Evolutionary conservation across 345 rosid species (phyloP).

Genomic region (Salix exigua): DNA sequence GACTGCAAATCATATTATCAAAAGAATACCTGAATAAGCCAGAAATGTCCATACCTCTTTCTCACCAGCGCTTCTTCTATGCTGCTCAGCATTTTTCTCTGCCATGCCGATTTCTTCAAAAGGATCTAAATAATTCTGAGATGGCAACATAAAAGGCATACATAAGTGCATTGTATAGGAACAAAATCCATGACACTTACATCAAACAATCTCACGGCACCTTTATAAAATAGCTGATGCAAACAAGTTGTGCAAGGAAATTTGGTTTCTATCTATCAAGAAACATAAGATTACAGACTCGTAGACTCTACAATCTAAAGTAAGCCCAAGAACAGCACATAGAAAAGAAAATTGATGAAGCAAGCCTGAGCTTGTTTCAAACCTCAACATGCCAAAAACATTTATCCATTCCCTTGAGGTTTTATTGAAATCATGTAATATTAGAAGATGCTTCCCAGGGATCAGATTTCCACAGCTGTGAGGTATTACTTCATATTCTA

Average conservation of each 20-base stretch:
- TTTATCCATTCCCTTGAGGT: background rate
- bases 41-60: constrained; percentile 53
- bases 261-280: background rate
- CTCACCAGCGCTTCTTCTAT: constrained; percentile 86
- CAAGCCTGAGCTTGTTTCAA: background rate
- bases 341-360: background rate
- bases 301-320: background rate
- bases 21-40: background rate
- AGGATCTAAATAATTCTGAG: constrained; percentile 71
- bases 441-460: background rate
- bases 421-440: background rate
- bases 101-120: constrained; percentile 80
- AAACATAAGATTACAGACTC: background rate
- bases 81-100: constrained; percentile 70
- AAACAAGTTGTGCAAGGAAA: background rate
- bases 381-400: background rate
- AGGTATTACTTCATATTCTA: background rate
- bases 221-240: background rate
- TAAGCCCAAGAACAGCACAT: background rate
- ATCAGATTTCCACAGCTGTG: constrained; percentile 1
- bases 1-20: background rate
- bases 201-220: constrained; percentile 5
- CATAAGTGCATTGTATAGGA: constrained; percentile 2
- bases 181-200: background rate
- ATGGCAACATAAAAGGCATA: background rate